phyloP scores from a whole-genome alignment of 805 yeast genomes.

The Henningerozyma blattae region DNA sequence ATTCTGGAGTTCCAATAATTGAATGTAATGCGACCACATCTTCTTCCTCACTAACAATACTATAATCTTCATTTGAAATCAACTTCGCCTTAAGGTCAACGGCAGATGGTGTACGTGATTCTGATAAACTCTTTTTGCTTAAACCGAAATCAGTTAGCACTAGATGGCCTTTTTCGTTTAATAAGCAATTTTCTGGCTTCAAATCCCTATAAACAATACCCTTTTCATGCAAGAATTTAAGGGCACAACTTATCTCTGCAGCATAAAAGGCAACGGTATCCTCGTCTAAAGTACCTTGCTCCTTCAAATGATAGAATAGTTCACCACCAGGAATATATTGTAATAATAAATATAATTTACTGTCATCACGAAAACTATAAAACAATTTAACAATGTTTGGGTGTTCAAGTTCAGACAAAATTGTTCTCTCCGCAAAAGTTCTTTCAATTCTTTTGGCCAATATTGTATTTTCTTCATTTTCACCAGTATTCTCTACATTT shows the following conservation, averaged over 20 bases:
- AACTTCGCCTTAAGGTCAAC: not conserved
- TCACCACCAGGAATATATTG: slow-evolving; percentile 90
- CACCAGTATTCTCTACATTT: slow-evolving; percentile 12
- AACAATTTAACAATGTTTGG: slow-evolving; percentile 72
- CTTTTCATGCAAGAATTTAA: slow-evolving; percentile 60
- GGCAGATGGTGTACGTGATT: slow-evolving; percentile 1
- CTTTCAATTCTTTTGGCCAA: slow-evolving; percentile 48
- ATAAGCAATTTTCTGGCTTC: slow-evolving; percentile 79
- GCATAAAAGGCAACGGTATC: slow-evolving; percentile 63
- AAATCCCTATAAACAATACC: slow-evolving; percentile 83
- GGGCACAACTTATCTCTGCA: slow-evolving; percentile 72
- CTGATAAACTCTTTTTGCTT: slow-evolving; percentile 30
- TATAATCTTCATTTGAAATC: slow-evolving; percentile 4
- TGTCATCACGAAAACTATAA: slow-evolving; percentile 73
- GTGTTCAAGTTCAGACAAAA: slow-evolving; percentile 58
- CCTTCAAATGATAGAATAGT: slow-evolving; percentile 36
- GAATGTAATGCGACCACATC: slow-evolving; percentile 26
- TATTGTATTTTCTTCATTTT: slow-evolving; percentile 3
- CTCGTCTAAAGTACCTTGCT: slow-evolving; percentile 37
- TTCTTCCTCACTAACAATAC: slow-evolving; percentile 11
- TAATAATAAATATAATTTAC: slow-evolving; percentile 59
- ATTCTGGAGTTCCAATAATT: slow-evolving; percentile 33
- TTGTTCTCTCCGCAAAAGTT: slow-evolving; percentile 69
- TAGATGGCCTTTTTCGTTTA: slow-evolving; percentile 61
- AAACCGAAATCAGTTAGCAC: slow-evolving; percentile 81